Evolutionary conservation across 192 early-diverging fungal genomes (phyloP), one percentile per base, ranked within the genome.

Genomic region (Coemansia asiatica): DNA sequence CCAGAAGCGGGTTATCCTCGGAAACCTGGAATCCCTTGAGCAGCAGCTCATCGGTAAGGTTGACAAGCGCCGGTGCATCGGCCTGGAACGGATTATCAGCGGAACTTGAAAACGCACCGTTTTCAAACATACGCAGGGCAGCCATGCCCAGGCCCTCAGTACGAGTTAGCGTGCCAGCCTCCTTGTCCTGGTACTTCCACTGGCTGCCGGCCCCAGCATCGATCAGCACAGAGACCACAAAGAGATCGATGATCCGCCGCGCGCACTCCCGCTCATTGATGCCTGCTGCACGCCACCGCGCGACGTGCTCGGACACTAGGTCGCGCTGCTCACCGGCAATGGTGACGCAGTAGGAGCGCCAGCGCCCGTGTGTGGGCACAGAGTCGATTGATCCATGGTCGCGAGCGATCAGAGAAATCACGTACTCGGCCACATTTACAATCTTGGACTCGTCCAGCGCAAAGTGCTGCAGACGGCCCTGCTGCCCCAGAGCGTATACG

Each of bases 111-210:
- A 95, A 93, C 13, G 82, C 79, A 7, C 94, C 95, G 18, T 67
- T 59, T 47, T 87, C 75, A 76, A 97, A 97, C 91, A 92, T 92
- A 59, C 91, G 84, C 44, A 91, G 75, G 2, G 90, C 89, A 0
- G 94, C 95, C 54, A 97, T 72, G 0, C 89, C 95, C 47, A 97
- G 69, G 0, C 94, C 95, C 66, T 97, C 95, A 0, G 91, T 92
- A 23, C 95, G 80, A 25, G 78, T 71, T 61, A 88, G 85, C 1
- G 54, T 26, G 1, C 87, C 79, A 2, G 84, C 54, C 16, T 71
- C 69, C 6, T 50, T 38, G 44, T 90, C 86, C n/a, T 73, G 68
- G 72, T 88, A 97, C 29, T 68, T 83, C 94, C 94, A 97, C 13
- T 71, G 38, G 64, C 85, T 85, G 4, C 95, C 95, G 0, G 95